Evolutionary conservation across 345 rosid species (phyloP).

Genomic region (Zanthoxylum bungeanum): DNA sequence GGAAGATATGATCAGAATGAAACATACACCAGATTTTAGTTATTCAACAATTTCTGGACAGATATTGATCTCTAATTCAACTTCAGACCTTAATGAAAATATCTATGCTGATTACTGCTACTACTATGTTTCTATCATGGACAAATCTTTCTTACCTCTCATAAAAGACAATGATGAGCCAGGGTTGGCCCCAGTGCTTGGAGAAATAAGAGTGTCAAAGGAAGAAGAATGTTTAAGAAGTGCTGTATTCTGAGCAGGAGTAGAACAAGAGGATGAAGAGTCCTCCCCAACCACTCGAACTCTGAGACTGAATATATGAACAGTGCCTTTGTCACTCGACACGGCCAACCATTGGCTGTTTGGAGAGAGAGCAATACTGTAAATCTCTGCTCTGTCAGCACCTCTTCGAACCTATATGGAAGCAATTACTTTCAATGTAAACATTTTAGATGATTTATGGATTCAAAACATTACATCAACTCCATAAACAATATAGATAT

Average conservation of each 20-base stretch:
- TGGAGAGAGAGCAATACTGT: constrained; percentile 69
- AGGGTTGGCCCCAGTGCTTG: constrained; percentile 67
- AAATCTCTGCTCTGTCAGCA: constrained; percentile 83
- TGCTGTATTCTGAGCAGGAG: constrained; percentile 34
- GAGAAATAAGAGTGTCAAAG: constrained; percentile 63
- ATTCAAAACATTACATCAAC: constrained; percentile 1
- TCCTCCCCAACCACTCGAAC: constrained; percentile 76
- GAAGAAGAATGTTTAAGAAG: constrained; percentile 49
- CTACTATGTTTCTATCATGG: background rate
- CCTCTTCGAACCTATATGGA: constrained; percentile 81
- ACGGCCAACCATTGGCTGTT: constrained; percentile 87
- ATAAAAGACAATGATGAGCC: constrained; percentile 82
- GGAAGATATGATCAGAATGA: background rate
- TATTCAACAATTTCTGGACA: background rate
- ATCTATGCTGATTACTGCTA: background rate
- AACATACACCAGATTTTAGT: constrained; percentile 1
- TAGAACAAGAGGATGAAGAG: constrained; percentile 43
- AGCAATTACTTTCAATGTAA: constrained; percentile 14
- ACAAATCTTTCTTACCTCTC: constrained; percentile 50
- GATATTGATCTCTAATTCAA: background rate
- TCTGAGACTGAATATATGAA: constrained; percentile 81
- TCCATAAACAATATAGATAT: background rate
- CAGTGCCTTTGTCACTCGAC: constrained; percentile 91
- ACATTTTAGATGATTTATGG: background rate
- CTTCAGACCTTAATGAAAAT: background rate